Percentiles rank a stretch among this genome's conserved stretches.
Evolutionary conservation across 805 yeast genomes (phyloP).

Genomic region (Schwanniomyces vanrijiae): DNA sequence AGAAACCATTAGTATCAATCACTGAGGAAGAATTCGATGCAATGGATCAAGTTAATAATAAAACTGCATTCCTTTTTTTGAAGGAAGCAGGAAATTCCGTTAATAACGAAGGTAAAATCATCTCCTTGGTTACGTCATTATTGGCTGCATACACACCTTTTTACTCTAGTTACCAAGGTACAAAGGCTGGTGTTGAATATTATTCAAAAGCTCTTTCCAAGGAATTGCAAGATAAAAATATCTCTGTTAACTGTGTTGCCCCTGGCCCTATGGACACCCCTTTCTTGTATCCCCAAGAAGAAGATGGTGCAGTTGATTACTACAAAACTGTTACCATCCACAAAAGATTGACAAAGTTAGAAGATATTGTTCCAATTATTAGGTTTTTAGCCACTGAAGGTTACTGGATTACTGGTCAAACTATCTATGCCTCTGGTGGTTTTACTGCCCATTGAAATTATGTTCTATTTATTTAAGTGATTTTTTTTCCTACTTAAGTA

Average conservation of each 20-base stretch:
- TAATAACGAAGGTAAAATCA: constrained; percentile 52
- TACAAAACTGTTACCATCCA: constrained; percentile 52
- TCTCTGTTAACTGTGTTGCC: constrained; percentile 56
- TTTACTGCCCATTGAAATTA: constrained; percentile 54
- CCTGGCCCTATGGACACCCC: constrained; percentile 73
- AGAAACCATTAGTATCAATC: constrained; percentile 56
- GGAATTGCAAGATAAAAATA: constrained; percentile 46
- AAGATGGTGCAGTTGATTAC: constrained; percentile 49
- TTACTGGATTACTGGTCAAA: constrained; percentile 71
- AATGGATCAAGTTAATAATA: constrained; percentile 56
- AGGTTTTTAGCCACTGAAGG: constrained; percentile 64
- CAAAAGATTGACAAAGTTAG: constrained; percentile 53
- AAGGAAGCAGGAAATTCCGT: constrained; percentile 54
- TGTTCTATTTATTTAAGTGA: background rate
- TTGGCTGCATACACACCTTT: constrained; percentile 63
- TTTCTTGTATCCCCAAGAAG: constrained; percentile 62
- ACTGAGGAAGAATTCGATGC: constrained; percentile 54
- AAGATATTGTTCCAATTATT: constrained; percentile 64
- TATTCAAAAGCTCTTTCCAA: constrained; percentile 55
- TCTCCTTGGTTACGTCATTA: constrained; percentile 60
- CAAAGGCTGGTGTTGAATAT: constrained; percentile 56
- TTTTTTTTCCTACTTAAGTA: background rate
- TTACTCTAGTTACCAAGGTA: constrained; percentile 55
- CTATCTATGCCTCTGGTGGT: constrained; percentile 63
- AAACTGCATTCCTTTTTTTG: constrained; percentile 60